These are phyloP conservation scores for Colletotrichum chrysophilum DNA, from an alignment of 2,329 filamentous ascomycete genomes.

Conservation along the genomic window DNA sequence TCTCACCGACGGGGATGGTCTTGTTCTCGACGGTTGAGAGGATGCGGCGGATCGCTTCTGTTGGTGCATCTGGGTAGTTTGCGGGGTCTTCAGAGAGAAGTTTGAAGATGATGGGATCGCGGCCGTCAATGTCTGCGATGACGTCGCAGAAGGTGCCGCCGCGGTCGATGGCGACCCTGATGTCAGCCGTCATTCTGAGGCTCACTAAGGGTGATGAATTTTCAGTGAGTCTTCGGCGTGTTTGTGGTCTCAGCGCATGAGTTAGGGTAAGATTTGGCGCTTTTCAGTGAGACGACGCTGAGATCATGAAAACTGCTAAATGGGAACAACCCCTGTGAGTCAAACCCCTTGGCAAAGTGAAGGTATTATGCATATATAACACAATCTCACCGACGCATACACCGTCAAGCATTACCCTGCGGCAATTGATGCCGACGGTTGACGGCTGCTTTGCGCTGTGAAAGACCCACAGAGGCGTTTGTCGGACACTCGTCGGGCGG, in stretches of 20 bases:
- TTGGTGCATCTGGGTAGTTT: conserved; percentile 74
- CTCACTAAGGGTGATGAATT: background rate
- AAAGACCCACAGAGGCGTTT: background rate
- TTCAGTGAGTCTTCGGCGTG: background rate
- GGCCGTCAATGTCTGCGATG: conserved; percentile 66
- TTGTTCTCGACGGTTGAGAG: conserved; percentile 65
- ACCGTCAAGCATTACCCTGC: background rate
- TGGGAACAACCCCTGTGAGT: background rate
- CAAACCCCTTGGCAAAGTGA: background rate
- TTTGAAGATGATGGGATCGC: conserved; percentile 75
- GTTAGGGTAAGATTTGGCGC: background rate
- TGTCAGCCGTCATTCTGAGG: conserved; percentile 21
- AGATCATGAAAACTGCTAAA: too few species aligned
- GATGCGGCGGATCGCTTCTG: conserved; percentile 73
- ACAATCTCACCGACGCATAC: background rate
- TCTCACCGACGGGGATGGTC: conserved; percentile 51
- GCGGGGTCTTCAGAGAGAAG: conserved; percentile 75
- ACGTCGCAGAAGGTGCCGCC: conserved; percentile 81
- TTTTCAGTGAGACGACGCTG: background rate
- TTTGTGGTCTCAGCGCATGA: background rate
- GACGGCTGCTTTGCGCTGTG: background rate
- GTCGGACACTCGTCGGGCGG: background rate
- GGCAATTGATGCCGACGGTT: background rate
- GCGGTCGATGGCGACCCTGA: conserved; percentile 51
- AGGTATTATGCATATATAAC: background rate